phyloP scores from a whole-genome alignment of 495 filamentous ascomycete genomes.

The Aspergillus nidulans region DNA sequence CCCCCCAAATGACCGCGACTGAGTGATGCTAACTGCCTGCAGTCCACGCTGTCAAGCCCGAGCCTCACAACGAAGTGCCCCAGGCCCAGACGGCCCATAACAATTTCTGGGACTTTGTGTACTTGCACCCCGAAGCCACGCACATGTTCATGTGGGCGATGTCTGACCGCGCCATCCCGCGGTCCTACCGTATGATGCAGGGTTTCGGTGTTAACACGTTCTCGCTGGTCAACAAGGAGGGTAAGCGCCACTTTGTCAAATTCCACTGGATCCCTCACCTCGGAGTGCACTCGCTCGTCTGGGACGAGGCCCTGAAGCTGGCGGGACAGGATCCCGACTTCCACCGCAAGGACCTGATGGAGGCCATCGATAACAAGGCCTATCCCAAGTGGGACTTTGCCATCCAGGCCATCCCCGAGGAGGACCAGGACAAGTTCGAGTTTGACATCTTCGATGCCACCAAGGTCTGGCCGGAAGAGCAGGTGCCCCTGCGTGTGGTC shows the following conservation, averaged over 20 bases:
- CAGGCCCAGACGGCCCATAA: conserved; percentile 60
- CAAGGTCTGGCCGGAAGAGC: conserved; percentile 85
- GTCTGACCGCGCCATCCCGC: conserved; percentile 75
- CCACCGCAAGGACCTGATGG: conserved; percentile 76
- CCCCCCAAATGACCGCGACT: not conserved
- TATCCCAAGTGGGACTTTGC: conserved; percentile 82
- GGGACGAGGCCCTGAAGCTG: conserved; percentile 85
- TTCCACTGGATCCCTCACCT: conserved; percentile 74
- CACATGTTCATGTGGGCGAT: conserved; percentile 67
- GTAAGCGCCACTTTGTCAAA: conserved; percentile 75
- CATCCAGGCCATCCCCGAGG: conserved; percentile 70
- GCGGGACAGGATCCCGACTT: conserved; percentile 82
- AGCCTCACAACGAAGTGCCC: conserved; percentile 71
- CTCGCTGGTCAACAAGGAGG: conserved; percentile 65
- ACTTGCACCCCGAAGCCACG: conserved; percentile 63
- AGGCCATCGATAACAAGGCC: conserved; percentile 66
- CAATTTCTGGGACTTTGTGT: conserved; percentile 57
- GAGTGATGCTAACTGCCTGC: conserved; percentile 38
- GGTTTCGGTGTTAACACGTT: conserved; percentile 88
- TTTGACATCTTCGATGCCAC: conserved; percentile 92
- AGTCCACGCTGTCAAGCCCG: conserved; percentile 74
- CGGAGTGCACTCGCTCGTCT: conserved; percentile 79
- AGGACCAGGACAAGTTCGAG: conserved; percentile 72
- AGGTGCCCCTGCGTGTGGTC: conserved; percentile 73
- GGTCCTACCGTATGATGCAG: conserved; percentile 85